Evolutionary conservation across 208 protist species (phyloP), one percentile per base, ranked within the genome.

Genomic region (Endotrypanum monterogeii): DNA sequence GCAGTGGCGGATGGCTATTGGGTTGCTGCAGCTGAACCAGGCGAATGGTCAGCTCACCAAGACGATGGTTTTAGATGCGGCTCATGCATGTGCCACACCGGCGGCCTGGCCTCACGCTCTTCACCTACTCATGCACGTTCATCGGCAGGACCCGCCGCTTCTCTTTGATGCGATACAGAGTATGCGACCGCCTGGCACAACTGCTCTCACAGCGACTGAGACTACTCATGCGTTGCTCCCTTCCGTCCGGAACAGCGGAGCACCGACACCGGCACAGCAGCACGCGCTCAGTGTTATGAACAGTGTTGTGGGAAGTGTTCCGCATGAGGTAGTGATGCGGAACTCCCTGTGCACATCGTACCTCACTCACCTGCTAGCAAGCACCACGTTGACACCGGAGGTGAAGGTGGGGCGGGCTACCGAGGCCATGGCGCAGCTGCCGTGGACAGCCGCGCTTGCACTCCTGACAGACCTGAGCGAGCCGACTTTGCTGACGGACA

Each of bases 11-110:
- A 83, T 80, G 18, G 89, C 90, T 35, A 62, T 94, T 2, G 71
- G 78, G 14, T 54, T 94, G 5, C 79, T 97, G 23, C 78, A 91
- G 66, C 67, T 93, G 18, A 84, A 71, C 51, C 80, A 95, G 76
- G 78, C 84, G 18, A 94, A 95, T 56, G 83, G 76, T 0, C 81
- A 90, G 56, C 74, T 95, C 20, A 94, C 92, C 0, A 84, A 91
- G 65, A 84, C 87, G 6, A 91, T 93, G 92, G 67, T 93, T 50
- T 20, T 94, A 0, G 90, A 95, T 44, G 92, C 90, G 0, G 90
- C 92, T 3, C 75, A 78, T 30, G 83, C 79, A 32, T 96, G 92
- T 73, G 86, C 92, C 12, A 88, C 84, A 6, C 56, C 71, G 16
- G 65, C 44, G 1, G 82, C 79, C 3, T 96, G 92, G 92, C 6